Evolutionary conservation across 768 basidiomycete genomes (phyloP).

Genomic region (Kwoniella botswanensis): DNA sequence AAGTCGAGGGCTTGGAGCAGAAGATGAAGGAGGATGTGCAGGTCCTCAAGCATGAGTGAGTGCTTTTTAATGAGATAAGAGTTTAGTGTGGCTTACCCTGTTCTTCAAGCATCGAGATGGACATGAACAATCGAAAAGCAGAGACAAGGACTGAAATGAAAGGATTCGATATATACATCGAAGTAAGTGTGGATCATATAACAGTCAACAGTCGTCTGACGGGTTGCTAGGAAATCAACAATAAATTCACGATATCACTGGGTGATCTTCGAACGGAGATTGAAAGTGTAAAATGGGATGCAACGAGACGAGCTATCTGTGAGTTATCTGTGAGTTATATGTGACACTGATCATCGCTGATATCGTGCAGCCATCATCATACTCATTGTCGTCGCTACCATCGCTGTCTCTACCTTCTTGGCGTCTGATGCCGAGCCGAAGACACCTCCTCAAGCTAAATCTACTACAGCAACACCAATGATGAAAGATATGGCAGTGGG

Average conservation of each 20-base stretch:
- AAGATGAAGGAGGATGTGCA: constrained; percentile 94
- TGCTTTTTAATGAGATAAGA: constrained; percentile 30
- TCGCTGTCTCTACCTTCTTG: constrained; percentile 35
- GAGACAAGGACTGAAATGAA: constrained; percentile 85
- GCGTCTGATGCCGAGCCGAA: constrained; percentile 22
- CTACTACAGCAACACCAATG: constrained; percentile 10
- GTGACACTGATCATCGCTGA: constrained; percentile 4
- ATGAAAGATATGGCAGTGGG: constrained; percentile 51
- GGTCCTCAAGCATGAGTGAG: constrained; percentile 89
- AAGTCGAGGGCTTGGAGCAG: constrained; percentile 80
- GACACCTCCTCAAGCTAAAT: constrained; percentile 14
- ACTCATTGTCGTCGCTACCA: constrained; percentile 51
- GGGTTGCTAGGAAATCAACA: constrained; percentile 59
- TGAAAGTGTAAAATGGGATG: constrained; percentile 61
- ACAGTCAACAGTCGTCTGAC: background rate
- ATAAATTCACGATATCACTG: constrained; percentile 61
- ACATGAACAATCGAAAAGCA: constrained; percentile 89
- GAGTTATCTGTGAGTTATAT: constrained; percentile 50
- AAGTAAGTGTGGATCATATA: constrained; percentile 48
- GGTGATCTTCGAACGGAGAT: constrained; percentile 60
- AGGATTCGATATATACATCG: constrained; percentile 77
- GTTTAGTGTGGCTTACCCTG: background rate
- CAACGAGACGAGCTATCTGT: constrained; percentile 58
- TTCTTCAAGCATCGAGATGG: constrained; percentile 82
- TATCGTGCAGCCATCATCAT: constrained; percentile 37